A percentile compares a stretch with the other conserved stretches of the same genome.
Evolutionary conservation across 352 stramenopile genomes (phyloP).

Genomic region (Albugo laibachii): DNA sequence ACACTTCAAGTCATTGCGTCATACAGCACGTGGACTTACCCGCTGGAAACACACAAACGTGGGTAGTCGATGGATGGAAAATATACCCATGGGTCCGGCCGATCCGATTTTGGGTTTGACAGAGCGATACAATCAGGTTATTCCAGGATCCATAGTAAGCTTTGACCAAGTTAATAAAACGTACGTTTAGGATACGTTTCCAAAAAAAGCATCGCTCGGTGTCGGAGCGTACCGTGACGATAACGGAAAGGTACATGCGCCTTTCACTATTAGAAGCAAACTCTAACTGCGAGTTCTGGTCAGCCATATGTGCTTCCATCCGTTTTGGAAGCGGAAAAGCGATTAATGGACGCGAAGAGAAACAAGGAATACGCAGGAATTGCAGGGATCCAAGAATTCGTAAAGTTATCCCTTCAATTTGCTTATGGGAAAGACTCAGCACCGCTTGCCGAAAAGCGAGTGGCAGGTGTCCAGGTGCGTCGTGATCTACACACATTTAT

Average conservation of each 20-base stretch:
- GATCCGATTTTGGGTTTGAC: conserved; percentile 95
- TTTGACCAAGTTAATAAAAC: conserved; percentile 7
- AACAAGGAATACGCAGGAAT: conserved; percentile 99
- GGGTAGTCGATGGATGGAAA: conserved; percentile 38
- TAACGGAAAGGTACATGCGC: conserved; percentile 41
- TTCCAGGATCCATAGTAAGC: background rate
- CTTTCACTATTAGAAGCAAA: background rate
- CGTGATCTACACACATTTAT: background rate
- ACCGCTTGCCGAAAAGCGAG: conserved; percentile 75
- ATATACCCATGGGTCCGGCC: conserved; percentile 85
- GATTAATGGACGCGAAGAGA: conserved; percentile 81
- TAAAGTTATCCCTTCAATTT: conserved; percentile 90
- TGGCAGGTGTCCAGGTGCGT: conserved; percentile 85
- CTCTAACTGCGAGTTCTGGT: background rate
- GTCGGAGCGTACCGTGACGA: conserved; percentile 97
- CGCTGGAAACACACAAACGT: background rate
- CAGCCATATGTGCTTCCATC: conserved; percentile 93
- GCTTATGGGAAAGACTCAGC: conserved; percentile 91
- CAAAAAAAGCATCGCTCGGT: conserved; percentile 92
- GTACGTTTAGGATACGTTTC: conserved; percentile 82
- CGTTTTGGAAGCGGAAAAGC: conserved; percentile 91
- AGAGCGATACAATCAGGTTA: conserved; percentile 78
- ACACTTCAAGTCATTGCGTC: too few relatives aligned
- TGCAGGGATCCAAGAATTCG: conserved; percentile 89
- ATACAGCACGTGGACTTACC: too few relatives aligned